Evolutionary conservation across 805 yeast genomes (phyloP).

Genomic region (Tetrapisispora fleetii): DNA sequence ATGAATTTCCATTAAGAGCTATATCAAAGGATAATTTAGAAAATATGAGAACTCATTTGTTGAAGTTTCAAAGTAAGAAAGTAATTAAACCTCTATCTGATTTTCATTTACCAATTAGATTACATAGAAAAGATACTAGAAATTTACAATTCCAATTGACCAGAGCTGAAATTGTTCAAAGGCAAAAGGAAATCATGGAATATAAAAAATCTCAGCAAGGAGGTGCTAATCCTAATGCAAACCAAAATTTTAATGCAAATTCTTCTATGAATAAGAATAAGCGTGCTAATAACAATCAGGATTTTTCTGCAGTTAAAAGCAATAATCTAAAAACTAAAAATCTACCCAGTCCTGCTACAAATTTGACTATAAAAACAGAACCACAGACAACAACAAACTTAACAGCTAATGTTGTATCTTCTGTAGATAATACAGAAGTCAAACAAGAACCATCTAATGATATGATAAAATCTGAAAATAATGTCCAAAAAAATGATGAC

Average conservation of each 20-base stretch:
- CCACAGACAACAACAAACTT: background rate
- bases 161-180: conserved; percentile 61
- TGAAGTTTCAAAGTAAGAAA: conserved; percentile 68
- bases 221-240: background rate
- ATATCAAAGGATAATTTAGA: conserved; percentile 63
- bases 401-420: background rate
- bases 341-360: background rate
- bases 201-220: conserved; percentile 28
- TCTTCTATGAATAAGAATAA: conserved; percentile 5
- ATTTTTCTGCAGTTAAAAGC: conserved; percentile 3
- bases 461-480: background rate
- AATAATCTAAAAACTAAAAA: conserved; percentile 9
- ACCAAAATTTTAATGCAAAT: conserved; percentile 19
- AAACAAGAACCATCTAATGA: background rate
- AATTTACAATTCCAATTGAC: conserved; percentile 81
- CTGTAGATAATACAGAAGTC: background rate
- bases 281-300: conserved; percentile 10
- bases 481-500: background rate
- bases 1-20: conserved; percentile 46
- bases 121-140: conserved; percentile 90
- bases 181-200: conserved; percentile 40
- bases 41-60: conserved; percentile 65
- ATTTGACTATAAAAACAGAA: conserved; percentile 2
- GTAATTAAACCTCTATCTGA: conserved; percentile 60
- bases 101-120: conserved; percentile 73